These are phyloP conservation scores for Ambispora gerdemannii DNA, from an alignment of 192 early-diverging fungal genomes.

Conservation along the genomic window DNA sequence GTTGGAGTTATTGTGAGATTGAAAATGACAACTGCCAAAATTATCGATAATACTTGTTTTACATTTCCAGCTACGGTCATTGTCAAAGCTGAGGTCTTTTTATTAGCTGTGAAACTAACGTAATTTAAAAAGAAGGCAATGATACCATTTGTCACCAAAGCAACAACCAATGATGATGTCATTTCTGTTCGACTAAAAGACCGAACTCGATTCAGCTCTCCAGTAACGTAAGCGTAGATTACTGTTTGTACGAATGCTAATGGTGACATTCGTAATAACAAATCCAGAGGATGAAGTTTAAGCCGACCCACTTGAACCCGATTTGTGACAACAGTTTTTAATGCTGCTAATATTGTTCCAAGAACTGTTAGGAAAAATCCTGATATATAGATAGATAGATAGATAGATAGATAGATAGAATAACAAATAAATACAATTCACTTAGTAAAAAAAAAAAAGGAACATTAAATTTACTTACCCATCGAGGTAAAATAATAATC, in stretches of 20 bases:
- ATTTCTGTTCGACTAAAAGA: constrained; percentile 45
- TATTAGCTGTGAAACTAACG: constrained; percentile 85
- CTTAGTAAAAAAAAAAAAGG: not conserved
- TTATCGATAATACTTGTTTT: constrained; percentile 71
- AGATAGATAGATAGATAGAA: not conserved
- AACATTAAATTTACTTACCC: constrained; percentile 35
- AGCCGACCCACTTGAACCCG: constrained; percentile 72
- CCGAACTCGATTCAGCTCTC: constrained; percentile 55
- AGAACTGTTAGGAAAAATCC: constrained; percentile 74
- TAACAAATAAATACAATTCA: not conserved
- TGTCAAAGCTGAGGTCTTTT: constrained; percentile 77
- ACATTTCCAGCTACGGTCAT: constrained; percentile 78
- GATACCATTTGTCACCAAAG: constrained; percentile 69
- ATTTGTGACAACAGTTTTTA: constrained; percentile 85
- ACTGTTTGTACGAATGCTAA: constrained; percentile 74
- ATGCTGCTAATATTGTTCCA: constrained; percentile 72
- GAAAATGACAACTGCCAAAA: constrained; percentile 58
- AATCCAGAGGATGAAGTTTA: constrained; percentile 76
- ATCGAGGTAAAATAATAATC: constrained; percentile 72
- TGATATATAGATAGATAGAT: not conserved
- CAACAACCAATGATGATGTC: constrained; percentile 44
- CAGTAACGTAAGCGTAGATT: constrained; percentile 57
- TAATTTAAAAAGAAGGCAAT: constrained; percentile 86
- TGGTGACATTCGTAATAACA: constrained; percentile 76
- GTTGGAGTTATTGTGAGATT: constrained; percentile 54